phyloP scores from a whole-genome alignment of 2,329 filamentous ascomycete species.

The Stemphylium beticola region DNA sequence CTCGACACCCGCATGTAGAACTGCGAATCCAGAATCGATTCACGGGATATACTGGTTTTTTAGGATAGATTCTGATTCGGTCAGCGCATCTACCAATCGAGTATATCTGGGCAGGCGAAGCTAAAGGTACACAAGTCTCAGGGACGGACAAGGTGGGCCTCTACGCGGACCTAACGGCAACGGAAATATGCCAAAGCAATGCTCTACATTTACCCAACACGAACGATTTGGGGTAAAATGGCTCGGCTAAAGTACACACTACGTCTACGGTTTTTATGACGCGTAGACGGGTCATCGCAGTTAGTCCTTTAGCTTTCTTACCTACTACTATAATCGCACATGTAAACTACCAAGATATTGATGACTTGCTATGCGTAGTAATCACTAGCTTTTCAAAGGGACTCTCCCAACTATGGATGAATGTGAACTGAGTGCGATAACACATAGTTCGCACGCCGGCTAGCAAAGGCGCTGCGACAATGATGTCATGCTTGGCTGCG shows the following conservation, averaged over 20 bases:
- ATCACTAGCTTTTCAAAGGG: not conserved
- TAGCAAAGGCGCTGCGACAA: not conserved
- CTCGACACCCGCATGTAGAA: too few species aligned
- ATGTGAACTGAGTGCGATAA: not conserved
- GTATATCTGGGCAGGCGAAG: too few species aligned
- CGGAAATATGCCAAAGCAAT: too few species aligned
- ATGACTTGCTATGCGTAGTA: too few species aligned
- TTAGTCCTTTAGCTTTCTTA: not conserved
- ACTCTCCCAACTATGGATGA: too few species aligned
- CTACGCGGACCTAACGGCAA: not conserved
- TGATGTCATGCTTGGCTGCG: constrained; percentile 16
- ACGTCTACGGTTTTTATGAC: not conserved
- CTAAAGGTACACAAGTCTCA: too few species aligned
- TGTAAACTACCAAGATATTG: too few species aligned
- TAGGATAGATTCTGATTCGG: not conserved
- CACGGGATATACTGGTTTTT: too few species aligned
- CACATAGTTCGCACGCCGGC: not conserved
- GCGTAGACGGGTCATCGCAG: not conserved
- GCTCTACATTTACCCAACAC: not conserved
- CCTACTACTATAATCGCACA: too few species aligned
- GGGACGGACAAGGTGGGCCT: too few species aligned
- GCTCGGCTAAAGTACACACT: not conserved
- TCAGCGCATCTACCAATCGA: too few species aligned
- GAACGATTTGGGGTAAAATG: not conserved
- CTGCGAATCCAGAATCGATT: too few species aligned